Evolutionary conservation across 768 basidiomycete species (phyloP), one percentile per base, ranked within the genome.

Genomic region (Lactifluus volemus): DNA sequence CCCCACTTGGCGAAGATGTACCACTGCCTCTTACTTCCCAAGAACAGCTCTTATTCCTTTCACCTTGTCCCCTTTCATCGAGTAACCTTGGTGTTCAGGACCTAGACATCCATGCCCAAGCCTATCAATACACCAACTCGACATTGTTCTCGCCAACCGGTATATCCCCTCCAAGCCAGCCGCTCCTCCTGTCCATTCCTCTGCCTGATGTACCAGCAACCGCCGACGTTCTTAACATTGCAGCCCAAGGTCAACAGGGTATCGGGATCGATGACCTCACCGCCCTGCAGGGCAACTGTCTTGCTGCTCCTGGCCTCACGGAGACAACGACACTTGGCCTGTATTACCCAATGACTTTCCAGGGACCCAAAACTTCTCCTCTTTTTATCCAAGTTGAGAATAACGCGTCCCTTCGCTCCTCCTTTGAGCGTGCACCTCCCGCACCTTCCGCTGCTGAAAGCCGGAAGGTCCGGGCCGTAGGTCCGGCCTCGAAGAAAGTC

Each of bases 241-340:
- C 44, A 12, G 47, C 32, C 10, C 59, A 49, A 30, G 48, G 29
- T 25, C 9, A 6, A 34, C 47, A 39, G 32, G 15, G 7, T 29
- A 38, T 15, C 4, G 36, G 25, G 29, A 51, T 34, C 12, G 6
- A 42, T 19, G 15, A 11, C 39, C n/a, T 12, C 36, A 4, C 25
- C 15, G 29, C 30, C 19, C 15, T 25, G 17, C 44, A 17, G 11
- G 25, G n/a, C 29, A 47, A 30, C 36, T 57, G 21, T 8, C 15
- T 39, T 4, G 0, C 60, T 12, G 6, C 41, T 17, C 19, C 49
- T 7, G 5, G 34, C 8, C 4, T 34, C 29, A 8, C 15, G 10
- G 49, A 51, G 29, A 52, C 50, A 8, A 61, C 50, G 3, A 34
- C 49, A 32, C 60, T 61, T 12, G 60, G 60, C 15, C 50, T 61